phyloP scores from a whole-genome alignment of 2,329 filamentous ascomycete species.

The Talaromyces islandicus region DNA sequence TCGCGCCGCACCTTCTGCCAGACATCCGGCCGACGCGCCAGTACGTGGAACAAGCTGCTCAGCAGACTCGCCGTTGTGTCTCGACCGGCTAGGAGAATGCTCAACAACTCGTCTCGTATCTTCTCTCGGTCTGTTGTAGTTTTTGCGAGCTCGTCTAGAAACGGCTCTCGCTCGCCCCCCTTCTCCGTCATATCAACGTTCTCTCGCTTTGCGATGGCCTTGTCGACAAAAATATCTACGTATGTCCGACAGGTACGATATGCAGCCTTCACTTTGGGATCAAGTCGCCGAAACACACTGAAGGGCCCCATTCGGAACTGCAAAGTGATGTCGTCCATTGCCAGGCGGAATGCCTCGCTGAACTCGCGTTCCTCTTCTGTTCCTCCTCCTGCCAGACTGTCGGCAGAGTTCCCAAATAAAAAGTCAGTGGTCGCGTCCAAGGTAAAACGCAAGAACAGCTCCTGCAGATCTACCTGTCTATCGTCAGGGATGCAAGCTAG shows the following conservation, averaged over 20 bases:
- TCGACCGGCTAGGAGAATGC: slow-evolving; percentile 47
- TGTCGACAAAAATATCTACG: too few relatives aligned
- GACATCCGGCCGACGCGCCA: slow-evolving; percentile 24
- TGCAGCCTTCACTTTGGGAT: too few relatives aligned
- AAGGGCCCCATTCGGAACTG: too few relatives aligned
- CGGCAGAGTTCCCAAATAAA: slow-evolving; percentile 50
- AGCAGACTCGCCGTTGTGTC: slow-evolving; percentile 43
- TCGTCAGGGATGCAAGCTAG: slow-evolving; percentile 51
- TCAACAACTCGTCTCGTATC: slow-evolving; percentile 45
- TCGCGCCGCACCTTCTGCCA: neutral
- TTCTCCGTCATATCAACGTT: slow-evolving; percentile 41
- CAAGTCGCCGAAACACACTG: too few relatives aligned
- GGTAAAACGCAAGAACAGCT: slow-evolving; percentile 59
- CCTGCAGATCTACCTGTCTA: slow-evolving; percentile 53
- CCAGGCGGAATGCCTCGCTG: too few relatives aligned
- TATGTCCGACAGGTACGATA: too few relatives aligned
- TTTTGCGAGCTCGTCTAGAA: slow-evolving; percentile 43
- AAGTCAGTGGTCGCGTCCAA: slow-evolving; percentile 65
- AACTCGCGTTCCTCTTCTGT: too few relatives aligned
- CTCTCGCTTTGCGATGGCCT: too few relatives aligned
- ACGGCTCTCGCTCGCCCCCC: slow-evolving; percentile 13
- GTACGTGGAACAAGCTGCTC: slow-evolving; percentile 32
- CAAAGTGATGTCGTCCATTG: too few relatives aligned
- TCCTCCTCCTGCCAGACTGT: too few relatives aligned
- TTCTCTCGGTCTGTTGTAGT: slow-evolving; percentile 41